A percentile compares a stretch with the other conserved stretches of the same genome.
These are phyloP conservation scores for Krasilnikovozyma curviuscula DNA, from an alignment of 768 basidiomycete genomes.

Conservation along the genomic window DNA sequence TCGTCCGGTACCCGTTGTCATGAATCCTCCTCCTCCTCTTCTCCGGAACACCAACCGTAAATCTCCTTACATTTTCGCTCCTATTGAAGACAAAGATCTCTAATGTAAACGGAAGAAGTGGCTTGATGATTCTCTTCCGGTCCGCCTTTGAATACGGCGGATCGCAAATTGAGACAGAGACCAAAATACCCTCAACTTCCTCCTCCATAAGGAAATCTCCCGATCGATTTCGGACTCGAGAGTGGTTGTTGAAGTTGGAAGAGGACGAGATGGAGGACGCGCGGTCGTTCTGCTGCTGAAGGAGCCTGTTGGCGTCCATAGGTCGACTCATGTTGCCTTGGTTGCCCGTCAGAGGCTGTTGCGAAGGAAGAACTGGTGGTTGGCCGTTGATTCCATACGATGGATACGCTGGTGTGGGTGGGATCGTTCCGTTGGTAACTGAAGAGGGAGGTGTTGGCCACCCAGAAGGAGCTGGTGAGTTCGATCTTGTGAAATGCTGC, in stretches of 20 bases:
- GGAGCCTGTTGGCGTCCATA: background rate
- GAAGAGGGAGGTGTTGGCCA: too few relatives aligned
- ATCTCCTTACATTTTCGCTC: conserved; percentile 50
- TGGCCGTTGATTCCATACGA: too few relatives aligned
- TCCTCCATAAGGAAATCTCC: background rate
- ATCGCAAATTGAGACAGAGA: conserved; percentile 21
- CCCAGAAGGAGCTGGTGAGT: too few relatives aligned
- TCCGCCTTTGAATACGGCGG: background rate
- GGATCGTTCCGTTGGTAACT: too few relatives aligned
- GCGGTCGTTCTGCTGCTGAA: background rate
- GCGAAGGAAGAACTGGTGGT: too few relatives aligned
- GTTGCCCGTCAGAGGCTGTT: too few relatives aligned
- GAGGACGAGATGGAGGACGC: too few relatives aligned
- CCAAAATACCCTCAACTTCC: conserved; percentile 17
- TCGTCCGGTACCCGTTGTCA: conserved; percentile 1
- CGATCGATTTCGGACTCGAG: too few relatives aligned
- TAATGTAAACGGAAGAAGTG: conserved; percentile 53
- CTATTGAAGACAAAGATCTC: conserved; percentile 79
- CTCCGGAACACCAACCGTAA: conserved; percentile 54
- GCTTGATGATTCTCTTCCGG: conserved; percentile 35
- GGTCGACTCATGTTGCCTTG: background rate
- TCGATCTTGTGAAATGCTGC: too few relatives aligned
- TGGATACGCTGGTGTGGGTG: too few relatives aligned
- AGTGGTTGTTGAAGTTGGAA: too few relatives aligned
- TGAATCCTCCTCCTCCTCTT: too few relatives aligned